Evolutionary conservation across 441 rosid species (phyloP), one percentile per base, ranked within the genome.

Genomic region (Erodium moschatum): DNA sequence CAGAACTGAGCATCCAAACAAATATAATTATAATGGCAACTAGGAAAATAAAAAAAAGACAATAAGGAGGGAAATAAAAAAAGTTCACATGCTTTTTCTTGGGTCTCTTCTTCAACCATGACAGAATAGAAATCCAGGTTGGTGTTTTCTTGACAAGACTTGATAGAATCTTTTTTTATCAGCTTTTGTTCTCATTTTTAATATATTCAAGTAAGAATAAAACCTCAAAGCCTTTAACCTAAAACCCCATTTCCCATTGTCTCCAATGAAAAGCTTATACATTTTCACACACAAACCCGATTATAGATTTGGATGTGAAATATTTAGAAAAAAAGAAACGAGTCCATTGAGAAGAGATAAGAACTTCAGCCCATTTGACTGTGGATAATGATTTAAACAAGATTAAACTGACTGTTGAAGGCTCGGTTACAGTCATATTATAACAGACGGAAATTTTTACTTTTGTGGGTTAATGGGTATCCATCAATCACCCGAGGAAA

Each of bases 401-500:
- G n/a, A n/a, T n/a, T n/a, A n/a, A n/a, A n/a, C n/a, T n/a, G n/a
- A n/a, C n/a, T n/a, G n/a, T n/a, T n/a, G n/a, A n/a, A n/a, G n/a
- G n/a, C n/a, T n/a, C 1, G 27, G 2, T 24, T 24, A 24, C 27
- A 2, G 27, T 24, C 1, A 2, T 24, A 24, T 54, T 19, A 2
- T 27, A 69, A 69, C 35, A 68, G 69, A 78, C 66, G 68, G 73
- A 69, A 80, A 56, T 70, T 69, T 75, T 54, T 66, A 5, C 70
- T 52, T 69, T 69, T 74, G 73, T 68, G 72, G 67, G 71, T 73
- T 80, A 82, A 77, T 79, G 84, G 79, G 79, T 56, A 81, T 83
- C 87, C 66, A 70, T 81, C 86, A 81, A 75, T 81, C 84, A 82
- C 73, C 69, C 70, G 78, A 84, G 65, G 1, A 44, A 68, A 83